A percentile compares a stretch with the other conserved stretches of the same genome.
Evolutionary conservation across 1,284 basidiomycete species (phyloP).

Genomic region (Pseudozyma sp.): DNA sequence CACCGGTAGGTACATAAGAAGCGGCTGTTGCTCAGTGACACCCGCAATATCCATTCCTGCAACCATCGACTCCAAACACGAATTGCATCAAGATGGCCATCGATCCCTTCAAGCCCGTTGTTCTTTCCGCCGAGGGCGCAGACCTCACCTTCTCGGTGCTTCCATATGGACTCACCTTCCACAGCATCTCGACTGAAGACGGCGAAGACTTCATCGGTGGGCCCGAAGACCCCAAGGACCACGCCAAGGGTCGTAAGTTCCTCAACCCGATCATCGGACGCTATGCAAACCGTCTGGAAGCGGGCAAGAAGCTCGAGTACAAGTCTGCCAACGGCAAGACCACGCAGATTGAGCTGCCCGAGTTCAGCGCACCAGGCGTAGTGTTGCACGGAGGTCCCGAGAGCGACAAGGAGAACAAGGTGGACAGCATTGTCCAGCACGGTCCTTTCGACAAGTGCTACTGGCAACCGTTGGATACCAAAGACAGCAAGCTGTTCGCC

Average conservation of each 20-base stretch:
- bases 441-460: constrained; percentile 61
- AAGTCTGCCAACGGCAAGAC: constrained; percentile 36
- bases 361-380: constrained; percentile 51
- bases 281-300: constrained; percentile 63
- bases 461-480: constrained; percentile 48
- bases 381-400: constrained; percentile 63
- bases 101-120: constrained; percentile 53
- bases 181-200: constrained; percentile 46
- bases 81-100: constrained; percentile 26
- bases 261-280: constrained; percentile 64
- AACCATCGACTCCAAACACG: not conserved
- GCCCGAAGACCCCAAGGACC: constrained; percentile 56
- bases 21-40: not conserved
- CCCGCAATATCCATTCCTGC: no score
- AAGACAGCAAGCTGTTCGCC: constrained; percentile 37
- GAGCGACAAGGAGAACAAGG: constrained; percentile 23
- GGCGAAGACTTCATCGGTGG: constrained; percentile 60
- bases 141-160: constrained; percentile 50
- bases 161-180: constrained; percentile 61
- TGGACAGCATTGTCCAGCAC: constrained; percentile 37
- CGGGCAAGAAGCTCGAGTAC: constrained; percentile 44
- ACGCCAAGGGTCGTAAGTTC: constrained; percentile 51
- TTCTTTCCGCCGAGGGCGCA: constrained; percentile 33
- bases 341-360: constrained; percentile 31
- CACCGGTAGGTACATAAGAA: constrained; percentile 1